Base-by-base conservation (phyloP, 1,284 basidiomycete genomes). In the Irpex sp. region DNA sequence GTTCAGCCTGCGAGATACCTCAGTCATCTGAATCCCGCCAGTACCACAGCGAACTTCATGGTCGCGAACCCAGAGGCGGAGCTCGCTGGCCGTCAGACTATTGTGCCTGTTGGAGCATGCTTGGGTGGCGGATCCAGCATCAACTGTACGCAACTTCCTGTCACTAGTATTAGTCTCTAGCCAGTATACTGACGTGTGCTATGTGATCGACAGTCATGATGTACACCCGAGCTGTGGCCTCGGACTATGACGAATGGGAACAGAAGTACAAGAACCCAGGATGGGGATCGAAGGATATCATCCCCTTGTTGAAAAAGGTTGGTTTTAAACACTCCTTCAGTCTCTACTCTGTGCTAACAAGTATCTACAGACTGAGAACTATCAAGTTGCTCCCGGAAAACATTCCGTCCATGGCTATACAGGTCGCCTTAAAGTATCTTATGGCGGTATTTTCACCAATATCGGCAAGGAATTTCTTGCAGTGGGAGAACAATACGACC, bases 181-280 rank as follows among this genome's bases (percentile, higher is more conserved):
- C 31, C 31, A 31, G 31, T 31, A 31, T 31, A 31, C 31, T 31
- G 31, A 31, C 31, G 31, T 31, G 31, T 31, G 31, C 31, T 31
- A 31, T 31, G 31, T 31, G 31, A 31, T 31, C 26, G 11, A 9
- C 59, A 65, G 64, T 65, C 57, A 63, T 63, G 62, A 61, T 81
- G 69, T 85, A 85, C 62, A 81, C 77, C 17, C 79, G 85, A 11
- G 79, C 81, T 5, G 71, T 79, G 13, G 77, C 81, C 17, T 84
- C 83, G 3, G 84, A 85, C 70, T 85, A 80, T 60, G 81, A 85
- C 62, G 81, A 80, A 62, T 84, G 83, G 83, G 78, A 79, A 63
- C 73, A 57, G 1, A 66, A 74, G 2, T 71, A 81, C 37, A 73
- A 75, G 0, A 85, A 85, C 64, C 71, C 76, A 37, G 84, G 83